Conservation (phyloP, 805 yeast species). For the Yarrowia keelungensis region DNA sequence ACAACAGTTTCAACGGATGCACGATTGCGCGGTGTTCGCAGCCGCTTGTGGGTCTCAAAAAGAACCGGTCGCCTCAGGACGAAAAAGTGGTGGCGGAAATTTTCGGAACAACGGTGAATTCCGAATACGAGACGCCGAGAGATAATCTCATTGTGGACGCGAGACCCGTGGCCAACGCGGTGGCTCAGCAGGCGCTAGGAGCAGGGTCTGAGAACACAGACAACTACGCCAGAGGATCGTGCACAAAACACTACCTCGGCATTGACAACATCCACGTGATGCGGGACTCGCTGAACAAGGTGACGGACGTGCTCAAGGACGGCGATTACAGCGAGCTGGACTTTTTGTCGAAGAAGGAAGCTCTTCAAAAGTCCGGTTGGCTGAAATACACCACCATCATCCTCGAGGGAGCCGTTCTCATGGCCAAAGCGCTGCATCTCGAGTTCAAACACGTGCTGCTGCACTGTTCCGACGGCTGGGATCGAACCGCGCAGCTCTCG, state of each 20-base stretch:
- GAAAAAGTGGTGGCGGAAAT: conserved; percentile 80
- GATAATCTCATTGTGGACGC: conserved; percentile 85
- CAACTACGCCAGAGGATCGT: conserved; percentile 64
- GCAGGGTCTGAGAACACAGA: conserved; percentile 98
- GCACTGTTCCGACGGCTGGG: conserved; percentile 99
- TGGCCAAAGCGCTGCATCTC: conserved; percentile 80
- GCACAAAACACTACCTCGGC: conserved; percentile 78
- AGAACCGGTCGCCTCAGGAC: conserved; percentile 87
- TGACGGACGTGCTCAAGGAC: conserved; percentile 68
- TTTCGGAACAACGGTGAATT: conserved; percentile 62
- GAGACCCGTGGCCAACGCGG: conserved; percentile 90
- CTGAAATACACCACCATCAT: conserved; percentile 70
- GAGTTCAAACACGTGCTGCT: conserved; percentile 82
- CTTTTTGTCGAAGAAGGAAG: conserved; percentile 7
- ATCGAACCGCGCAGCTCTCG: conserved; percentile 88
- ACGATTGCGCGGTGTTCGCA: conserved; percentile 90
- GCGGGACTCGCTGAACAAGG: conserved; percentile 77
- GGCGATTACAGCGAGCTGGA: conserved; percentile 65
- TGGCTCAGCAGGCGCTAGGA: conserved; percentile 95
- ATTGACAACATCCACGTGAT: conserved; percentile 96
- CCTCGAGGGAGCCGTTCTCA: conserved; percentile 74
- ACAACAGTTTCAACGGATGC: conserved; percentile 65
- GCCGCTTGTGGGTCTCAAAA: conserved; percentile 90
- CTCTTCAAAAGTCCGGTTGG: conserved; percentile 76
- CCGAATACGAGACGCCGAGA: conserved; percentile 48